A percentile compares a stretch with the other conserved stretches of the same genome.
Evolutionary conservation across 805 yeast genomes (phyloP).

Genomic region (Candida ponderosae): DNA sequence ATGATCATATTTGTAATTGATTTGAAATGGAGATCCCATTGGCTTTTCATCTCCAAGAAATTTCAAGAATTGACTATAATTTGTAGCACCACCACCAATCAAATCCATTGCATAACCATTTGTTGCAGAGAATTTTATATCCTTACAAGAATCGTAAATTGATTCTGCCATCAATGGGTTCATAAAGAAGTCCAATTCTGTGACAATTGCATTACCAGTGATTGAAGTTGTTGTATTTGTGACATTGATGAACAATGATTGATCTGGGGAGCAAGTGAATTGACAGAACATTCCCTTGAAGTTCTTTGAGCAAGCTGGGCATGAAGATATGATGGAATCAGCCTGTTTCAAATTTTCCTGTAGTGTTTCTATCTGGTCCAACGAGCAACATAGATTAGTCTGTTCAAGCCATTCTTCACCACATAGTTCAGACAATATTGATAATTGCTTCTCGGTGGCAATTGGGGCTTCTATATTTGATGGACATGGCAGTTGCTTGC

Average conservation of each 20-base stretch:
- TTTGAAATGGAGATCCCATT: slow-evolving; percentile 91
- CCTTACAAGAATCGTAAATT: slow-evolving; percentile 79
- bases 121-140: slow-evolving; percentile 87
- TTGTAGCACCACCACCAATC: slow-evolving; percentile 93
- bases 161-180: slow-evolving; percentile 49
- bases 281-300: slow-evolving; percentile 79
- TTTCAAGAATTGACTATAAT: slow-evolving; percentile 65
- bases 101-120: slow-evolving; percentile 96
- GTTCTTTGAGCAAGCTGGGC: slow-evolving; percentile 90
- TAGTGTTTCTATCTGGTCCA: slow-evolving; percentile 49
- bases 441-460: slow-evolving; percentile 27
- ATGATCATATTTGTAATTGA: slow-evolving; percentile 55
- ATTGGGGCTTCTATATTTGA: slow-evolving; percentile 46
- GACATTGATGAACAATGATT: slow-evolving; percentile 65
- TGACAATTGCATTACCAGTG: slow-evolving; percentile 51
- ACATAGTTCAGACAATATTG: slow-evolving; percentile 51
- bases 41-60: slow-evolving; percentile 95
- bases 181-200: slow-evolving; percentile 60
- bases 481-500: slow-evolving; percentile 74
- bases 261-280: slow-evolving; percentile 86
- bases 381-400: slow-evolving; percentile 60
- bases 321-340: slow-evolving; percentile 73
- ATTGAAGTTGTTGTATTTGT: slow-evolving; percentile 42
- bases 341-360: slow-evolving; percentile 62
- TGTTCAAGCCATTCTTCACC: slow-evolving; percentile 56